Evolutionary conservation across 2,329 filamentous ascomycete species (phyloP), one percentile per base, ranked within the genome.

Genomic region (Esteya vermicola): DNA sequence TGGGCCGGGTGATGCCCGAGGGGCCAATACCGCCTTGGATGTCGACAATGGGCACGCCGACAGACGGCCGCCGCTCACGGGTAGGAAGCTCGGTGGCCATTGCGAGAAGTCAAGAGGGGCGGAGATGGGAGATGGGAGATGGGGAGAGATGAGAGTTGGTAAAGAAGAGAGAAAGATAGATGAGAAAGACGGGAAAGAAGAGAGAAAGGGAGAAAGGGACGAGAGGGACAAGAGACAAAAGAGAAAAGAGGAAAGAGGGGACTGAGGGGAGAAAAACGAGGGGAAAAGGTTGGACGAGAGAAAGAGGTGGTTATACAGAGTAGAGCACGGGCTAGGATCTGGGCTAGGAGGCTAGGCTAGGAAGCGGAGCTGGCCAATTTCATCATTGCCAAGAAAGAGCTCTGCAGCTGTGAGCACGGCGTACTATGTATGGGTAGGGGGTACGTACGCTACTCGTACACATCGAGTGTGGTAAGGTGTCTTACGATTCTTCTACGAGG

Each of bases 1-100:
- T 98, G 34, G 91, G 91, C 45, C 91, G 74, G 21, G 73, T 76
- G 62, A 82, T 79, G 57, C 93, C 89, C 32, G 79, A 80, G 31
- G 86, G 85, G n/a, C 81, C 81, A 42, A 95, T 76, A 16, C 84
- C 80, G 48, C 86, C 88, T 59, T 84, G 72, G 46, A 96, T 79
- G 56, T 94, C 85, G 48, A 83, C 75, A 51, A 95, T 79, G 35
- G 88, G 88, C 51, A 84, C 84, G 49, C 81, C 77, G 43, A 73
- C 80, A 18, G 85, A 93, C 43, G 83, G 85, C 50, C 75, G 82
- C 51, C 88, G 80, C 68, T 94, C 78, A 48, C 85, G 73, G 31
- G 64, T 62, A 39, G 72, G 67, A 38, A 74, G 37, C 39, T 41
- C 39, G n/a, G 42, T 30, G 21, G 44, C 33, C 44, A 46, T 47